Conservation (phyloP, 768 basidiomycete species). For the Phylloporus sp. region DNA sequence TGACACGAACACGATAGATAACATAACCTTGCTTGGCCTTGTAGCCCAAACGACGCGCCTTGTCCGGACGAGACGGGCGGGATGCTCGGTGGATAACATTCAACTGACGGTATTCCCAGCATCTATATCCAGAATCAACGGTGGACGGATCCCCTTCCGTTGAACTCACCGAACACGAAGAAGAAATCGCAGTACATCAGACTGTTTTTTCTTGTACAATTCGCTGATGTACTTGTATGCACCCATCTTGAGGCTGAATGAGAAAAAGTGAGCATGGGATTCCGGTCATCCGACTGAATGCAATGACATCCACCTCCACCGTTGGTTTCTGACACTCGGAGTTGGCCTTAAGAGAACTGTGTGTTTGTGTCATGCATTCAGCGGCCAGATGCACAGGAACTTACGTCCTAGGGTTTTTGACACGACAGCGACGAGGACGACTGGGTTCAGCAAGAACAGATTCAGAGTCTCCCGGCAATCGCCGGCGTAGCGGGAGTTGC, state of each 20-base stretch:
- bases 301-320: slow-evolving; percentile 29
- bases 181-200: slow-evolving; percentile 95
- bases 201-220: slow-evolving; percentile 98
- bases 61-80: slow-evolving; percentile 97
- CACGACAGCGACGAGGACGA: slow-evolving; percentile 9
- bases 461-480: slow-evolving; percentile 11
- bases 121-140: slow-evolving; percentile 41
- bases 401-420: slow-evolving; percentile 27
- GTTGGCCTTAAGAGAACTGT: slow-evolving; percentile 3
- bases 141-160: background rate
- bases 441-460: slow-evolving; percentile 1
- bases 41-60: slow-evolving; percentile 97
- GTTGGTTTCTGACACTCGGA: slow-evolving; percentile 6
- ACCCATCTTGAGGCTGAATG: slow-evolving; percentile 63
- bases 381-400: slow-evolving; percentile 12
- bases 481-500: slow-evolving; percentile 23
- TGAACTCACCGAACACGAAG: slow-evolving; percentile 82
- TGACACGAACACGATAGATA: slow-evolving; percentile 94
- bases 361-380: background rate
- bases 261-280: slow-evolving; percentile 15
- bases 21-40: slow-evolving; percentile 99
- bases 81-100: slow-evolving; percentile 98
- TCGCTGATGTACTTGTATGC: slow-evolving; percentile 97
- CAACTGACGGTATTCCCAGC: slow-evolving; percentile 98
- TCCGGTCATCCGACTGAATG: slow-evolving; percentile 12